Evolutionary conservation across 2,329 filamentous ascomycete species (phyloP).

Genomic region (Metarhizium sp.): DNA sequence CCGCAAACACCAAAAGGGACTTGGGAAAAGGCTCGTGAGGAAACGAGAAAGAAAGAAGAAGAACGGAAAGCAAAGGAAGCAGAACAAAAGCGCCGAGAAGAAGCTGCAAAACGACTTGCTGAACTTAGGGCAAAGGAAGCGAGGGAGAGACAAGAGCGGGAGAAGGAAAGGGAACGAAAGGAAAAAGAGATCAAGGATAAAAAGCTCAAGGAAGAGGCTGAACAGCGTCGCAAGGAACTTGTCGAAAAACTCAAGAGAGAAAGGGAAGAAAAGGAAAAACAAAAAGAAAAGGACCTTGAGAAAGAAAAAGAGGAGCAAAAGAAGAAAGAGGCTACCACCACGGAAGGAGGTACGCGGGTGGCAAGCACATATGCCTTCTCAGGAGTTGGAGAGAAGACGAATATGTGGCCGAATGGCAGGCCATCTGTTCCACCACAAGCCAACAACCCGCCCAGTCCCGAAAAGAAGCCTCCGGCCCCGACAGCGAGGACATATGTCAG

Average conservation of each 20-base stretch:
- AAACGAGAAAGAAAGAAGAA: slow-evolving; percentile 53
- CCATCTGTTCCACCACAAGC: slow-evolving; percentile 28
- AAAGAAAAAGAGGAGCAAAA: slow-evolving; percentile 21
- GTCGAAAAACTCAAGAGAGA: slow-evolving; percentile 16
- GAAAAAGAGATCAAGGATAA: slow-evolving; percentile 27
- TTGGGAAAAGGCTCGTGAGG: slow-evolving; percentile 63
- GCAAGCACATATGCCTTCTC: slow-evolving; percentile 52
- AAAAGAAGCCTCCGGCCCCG: slow-evolving; percentile 32
- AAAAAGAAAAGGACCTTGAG: slow-evolving; percentile 30
- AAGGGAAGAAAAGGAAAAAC: slow-evolving; percentile 23
- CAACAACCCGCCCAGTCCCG: slow-evolving; percentile 19
- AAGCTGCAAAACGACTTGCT: slow-evolving; percentile 40
- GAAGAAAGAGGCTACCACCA: slow-evolving; percentile 25
- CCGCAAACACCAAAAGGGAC: slow-evolving; percentile 32
- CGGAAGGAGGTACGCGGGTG: slow-evolving; percentile 28
- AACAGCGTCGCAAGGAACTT: slow-evolving; percentile 17
- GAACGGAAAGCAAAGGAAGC: slow-evolving; percentile 52
- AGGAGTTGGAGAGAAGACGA: slow-evolving; percentile 58
- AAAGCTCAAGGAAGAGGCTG: slow-evolving; percentile 26
- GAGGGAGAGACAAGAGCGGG: slow-evolving; percentile 33
- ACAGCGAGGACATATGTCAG: slow-evolving; percentile 50
- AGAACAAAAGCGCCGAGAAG: slow-evolving; percentile 50
- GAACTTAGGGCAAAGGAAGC: slow-evolving; percentile 49
- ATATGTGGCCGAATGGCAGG: slow-evolving; percentile 58
- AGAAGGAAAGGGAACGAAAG: slow-evolving; percentile 27